These are phyloP conservation scores for Geotrichum carabidarum DNA, from an alignment of 1,139 yeast species.

Conservation along the genomic window DNA sequence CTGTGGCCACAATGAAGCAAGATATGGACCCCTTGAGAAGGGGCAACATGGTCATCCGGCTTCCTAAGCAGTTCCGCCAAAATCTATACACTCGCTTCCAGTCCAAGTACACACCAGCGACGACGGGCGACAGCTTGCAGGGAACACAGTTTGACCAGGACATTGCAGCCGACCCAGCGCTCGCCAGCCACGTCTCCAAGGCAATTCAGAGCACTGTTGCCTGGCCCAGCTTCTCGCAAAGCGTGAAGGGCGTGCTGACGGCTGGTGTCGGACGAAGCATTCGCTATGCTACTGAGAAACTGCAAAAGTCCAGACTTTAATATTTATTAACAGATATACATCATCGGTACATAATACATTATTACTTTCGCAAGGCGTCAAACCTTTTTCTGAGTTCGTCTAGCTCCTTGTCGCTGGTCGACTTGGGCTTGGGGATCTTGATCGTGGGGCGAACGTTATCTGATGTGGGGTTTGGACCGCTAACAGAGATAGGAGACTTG, in stretches of 20 bases:
- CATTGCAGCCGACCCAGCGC: constrained; percentile 42
- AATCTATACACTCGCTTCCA: constrained; percentile 44
- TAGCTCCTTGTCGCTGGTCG: constrained; percentile 38
- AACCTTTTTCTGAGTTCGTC: constrained; percentile 53
- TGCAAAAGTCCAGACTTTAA: constrained; percentile 33
- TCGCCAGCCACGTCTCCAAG: constrained; percentile 41
- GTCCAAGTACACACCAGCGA: constrained; percentile 30
- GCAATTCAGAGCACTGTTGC: constrained; percentile 58
- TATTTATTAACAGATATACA: not conserved
- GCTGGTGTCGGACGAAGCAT: constrained; percentile 76
- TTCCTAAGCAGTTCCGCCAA: constrained; percentile 52
- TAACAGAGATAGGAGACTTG: constrained; percentile 44
- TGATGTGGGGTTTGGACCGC: constrained; percentile 45
- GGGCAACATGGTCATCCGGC: constrained; percentile 39
- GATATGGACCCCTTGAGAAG: constrained; percentile 37
- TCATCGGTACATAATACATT: not conserved
- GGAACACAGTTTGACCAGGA: constrained; percentile 36
- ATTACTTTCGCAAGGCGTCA: constrained; percentile 45
- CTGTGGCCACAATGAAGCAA: constrained; percentile 34
- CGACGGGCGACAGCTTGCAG: constrained; percentile 7
- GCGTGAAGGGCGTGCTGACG: constrained; percentile 75
- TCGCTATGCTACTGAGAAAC: constrained; percentile 74
- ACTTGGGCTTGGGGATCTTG: constrained; percentile 23
- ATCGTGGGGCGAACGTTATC: constrained; percentile 43
- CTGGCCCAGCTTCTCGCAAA: constrained; percentile 67